Conservation (phyloP, 306 rosid species). For the Delonix regia region DNA sequence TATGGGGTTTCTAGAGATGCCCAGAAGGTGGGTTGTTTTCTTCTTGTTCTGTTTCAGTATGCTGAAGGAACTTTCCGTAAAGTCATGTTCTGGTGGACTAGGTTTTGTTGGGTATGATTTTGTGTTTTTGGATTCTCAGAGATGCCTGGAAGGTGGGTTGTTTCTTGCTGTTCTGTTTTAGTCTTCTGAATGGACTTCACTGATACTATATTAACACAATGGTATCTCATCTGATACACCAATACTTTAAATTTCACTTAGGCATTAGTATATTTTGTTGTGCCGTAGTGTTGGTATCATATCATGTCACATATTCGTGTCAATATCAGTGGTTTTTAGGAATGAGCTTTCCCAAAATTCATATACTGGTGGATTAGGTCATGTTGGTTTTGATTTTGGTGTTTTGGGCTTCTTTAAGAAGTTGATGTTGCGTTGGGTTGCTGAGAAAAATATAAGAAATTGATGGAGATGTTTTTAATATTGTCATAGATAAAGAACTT, state of each 20-base stretch:
- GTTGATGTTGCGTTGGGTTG: not conserved
- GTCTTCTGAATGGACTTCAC: not conserved
- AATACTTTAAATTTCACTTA: not conserved
- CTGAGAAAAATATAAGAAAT: not conserved
- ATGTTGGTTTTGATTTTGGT: conserved; percentile 26
- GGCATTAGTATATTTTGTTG: not conserved
- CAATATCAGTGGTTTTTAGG: not conserved
- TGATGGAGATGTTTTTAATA: not conserved
- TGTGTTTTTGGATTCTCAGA: conserved; percentile 49
- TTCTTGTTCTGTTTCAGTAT: not conserved
- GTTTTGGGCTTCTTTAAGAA: conserved; percentile 8
- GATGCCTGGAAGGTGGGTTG: conserved; percentile 69
- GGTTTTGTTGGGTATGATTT: conserved; percentile 17
- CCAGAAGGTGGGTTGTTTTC: conserved; percentile 60
- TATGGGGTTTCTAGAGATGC: conserved; percentile 88
- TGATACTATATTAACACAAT: not conserved
- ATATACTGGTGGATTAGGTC: conserved; percentile 7
- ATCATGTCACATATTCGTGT: not conserved
- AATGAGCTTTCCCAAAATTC: not conserved
- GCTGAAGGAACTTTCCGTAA: not conserved
- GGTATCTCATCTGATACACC: not conserved
- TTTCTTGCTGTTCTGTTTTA: not conserved
- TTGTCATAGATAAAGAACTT: not conserved
- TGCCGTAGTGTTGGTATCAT: no score
- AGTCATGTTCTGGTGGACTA: not conserved